phyloP scores from a whole-genome alignment of 2,329 filamentous ascomycete species.

The Trichoderma brevicompactum region DNA sequence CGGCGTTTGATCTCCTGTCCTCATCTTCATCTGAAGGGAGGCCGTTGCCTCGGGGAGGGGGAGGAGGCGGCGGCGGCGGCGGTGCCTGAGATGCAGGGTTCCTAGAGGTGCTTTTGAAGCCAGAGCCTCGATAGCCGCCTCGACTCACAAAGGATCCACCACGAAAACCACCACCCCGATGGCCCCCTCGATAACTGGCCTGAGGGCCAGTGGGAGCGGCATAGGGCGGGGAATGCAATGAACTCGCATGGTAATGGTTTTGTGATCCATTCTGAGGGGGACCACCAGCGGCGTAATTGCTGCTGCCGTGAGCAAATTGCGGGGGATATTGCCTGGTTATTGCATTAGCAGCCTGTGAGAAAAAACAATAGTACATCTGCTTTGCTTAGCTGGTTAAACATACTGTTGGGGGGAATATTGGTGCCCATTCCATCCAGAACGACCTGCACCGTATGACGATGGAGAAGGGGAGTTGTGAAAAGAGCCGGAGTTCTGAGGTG shows the following conservation, averaged over 20 bases:
- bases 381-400: conserved; percentile 33
- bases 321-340: conserved; percentile 62
- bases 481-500: conserved; percentile 49
- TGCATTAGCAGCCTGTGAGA: conserved; percentile 25
- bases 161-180: conserved; percentile 62
- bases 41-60: conserved; percentile 30
- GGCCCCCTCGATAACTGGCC: conserved; percentile 50
- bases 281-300: conserved; percentile 55
- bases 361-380: background rate
- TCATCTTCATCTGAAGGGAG: conserved; percentile 30
- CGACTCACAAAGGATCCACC: conserved; percentile 61
- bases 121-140: conserved; percentile 60
- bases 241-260: conserved; percentile 57
- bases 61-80: conserved; percentile 21
- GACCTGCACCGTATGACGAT: conserved; percentile 48
- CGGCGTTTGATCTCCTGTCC: conserved; percentile 33
- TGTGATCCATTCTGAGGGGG: conserved; percentile 38
- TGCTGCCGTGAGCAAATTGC: conserved; percentile 58
- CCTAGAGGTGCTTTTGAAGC: conserved; percentile 73
- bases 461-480: conserved; percentile 53
- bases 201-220: conserved; percentile 59
- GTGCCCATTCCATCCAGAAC: conserved; percentile 46
- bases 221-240: conserved; percentile 56
- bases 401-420: conserved; percentile 50
- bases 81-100: conserved; percentile 49